A percentile compares a stretch with the other conserved stretches of the same genome.
Evolutionary conservation across 768 basidiomycete genomes (phyloP).

Genomic region (Kwoniella heveanensis): DNA sequence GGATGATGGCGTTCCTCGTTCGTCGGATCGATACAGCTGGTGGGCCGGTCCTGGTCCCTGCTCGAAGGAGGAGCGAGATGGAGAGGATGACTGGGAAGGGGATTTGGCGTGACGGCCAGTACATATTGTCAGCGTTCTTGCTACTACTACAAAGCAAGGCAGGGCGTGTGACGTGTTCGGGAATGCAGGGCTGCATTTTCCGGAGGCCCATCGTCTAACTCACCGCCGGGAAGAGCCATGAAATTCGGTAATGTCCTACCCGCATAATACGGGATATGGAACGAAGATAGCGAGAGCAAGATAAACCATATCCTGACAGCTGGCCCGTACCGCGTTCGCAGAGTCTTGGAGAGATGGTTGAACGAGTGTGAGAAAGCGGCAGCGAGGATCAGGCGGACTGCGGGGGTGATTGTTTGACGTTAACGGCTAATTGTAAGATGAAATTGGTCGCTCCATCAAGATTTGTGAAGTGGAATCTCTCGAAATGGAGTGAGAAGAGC

Average conservation of each 20-base stretch:
- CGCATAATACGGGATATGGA: slow-evolving; percentile 92
- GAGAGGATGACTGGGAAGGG: slow-evolving; percentile 22
- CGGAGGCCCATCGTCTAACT: no score
- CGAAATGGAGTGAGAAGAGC: no score
- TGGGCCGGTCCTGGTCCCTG: slow-evolving; percentile 12
- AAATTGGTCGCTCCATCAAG: background rate
- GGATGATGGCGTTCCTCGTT: slow-evolving; percentile 61
- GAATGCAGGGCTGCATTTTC: no score
- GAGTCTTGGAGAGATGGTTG: slow-evolving; percentile 66
- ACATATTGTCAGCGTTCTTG: no score
- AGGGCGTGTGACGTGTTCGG: no score
- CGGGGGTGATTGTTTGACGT: no score
- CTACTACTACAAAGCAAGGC: no score
- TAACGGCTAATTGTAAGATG: no score
- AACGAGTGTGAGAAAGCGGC: slow-evolving; percentile 67
- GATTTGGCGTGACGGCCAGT: no score
- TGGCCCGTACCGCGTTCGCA: slow-evolving; percentile 68
- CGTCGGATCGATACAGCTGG: slow-evolving; percentile 56
- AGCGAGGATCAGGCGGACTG: slow-evolving; percentile 77
- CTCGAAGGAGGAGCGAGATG: slow-evolving; percentile 32
- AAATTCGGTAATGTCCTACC: slow-evolving; percentile 92
- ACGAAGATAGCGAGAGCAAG: slow-evolving; percentile 76
- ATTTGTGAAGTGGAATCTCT: no score
- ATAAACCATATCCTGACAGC: slow-evolving; percentile 61
- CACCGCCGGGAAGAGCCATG: slow-evolving; percentile 80